phyloP scores from a whole-genome alignment of 2,329 filamentous ascomycete genomes.

The Talaromyces sp. region DNA sequence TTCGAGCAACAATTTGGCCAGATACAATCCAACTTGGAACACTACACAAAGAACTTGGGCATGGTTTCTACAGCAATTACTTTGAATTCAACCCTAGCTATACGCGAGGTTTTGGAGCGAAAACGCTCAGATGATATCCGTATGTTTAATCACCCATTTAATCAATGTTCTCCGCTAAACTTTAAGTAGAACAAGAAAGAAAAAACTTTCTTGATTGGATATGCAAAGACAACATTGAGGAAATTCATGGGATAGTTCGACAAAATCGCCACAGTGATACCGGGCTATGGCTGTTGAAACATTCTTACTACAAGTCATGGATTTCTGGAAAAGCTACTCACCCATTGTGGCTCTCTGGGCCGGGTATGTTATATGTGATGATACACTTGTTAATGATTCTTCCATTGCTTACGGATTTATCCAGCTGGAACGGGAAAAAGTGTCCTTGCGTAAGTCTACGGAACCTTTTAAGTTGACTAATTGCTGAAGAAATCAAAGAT shows the following conservation, averaged over 20 bases:
- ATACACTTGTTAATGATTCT: not conserved
- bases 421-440: slow-evolving; percentile 12
- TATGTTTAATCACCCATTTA: not conserved
- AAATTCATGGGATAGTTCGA: not conserved
- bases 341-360: slow-evolving; percentile 6
- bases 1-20: slow-evolving; percentile 12
- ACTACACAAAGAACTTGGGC: slow-evolving; percentile 2
- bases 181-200: slow-evolving; percentile 4
- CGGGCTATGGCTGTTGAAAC: not conserved
- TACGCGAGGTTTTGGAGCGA: not conserved
- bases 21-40: slow-evolving; percentile 6
- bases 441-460: slow-evolving; percentile 8
- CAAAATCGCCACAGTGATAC: not conserved
- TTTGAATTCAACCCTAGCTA: slow-evolving; percentile 3
- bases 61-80: slow-evolving; percentile 1
- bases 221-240: slow-evolving; percentile 4
- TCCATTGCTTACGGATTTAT: not conserved
- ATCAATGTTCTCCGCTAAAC: not conserved
- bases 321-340: not conserved
- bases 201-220: slow-evolving; percentile 7
- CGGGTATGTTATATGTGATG: not conserved
- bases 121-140: not conserved
- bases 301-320: not conserved
- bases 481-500: not conserved
- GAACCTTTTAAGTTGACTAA: not conserved